These are phyloP conservation scores for Talaromyces ruber DNA, from an alignment of 495 filamentous ascomycete species.

Conservation along the genomic window DNA sequence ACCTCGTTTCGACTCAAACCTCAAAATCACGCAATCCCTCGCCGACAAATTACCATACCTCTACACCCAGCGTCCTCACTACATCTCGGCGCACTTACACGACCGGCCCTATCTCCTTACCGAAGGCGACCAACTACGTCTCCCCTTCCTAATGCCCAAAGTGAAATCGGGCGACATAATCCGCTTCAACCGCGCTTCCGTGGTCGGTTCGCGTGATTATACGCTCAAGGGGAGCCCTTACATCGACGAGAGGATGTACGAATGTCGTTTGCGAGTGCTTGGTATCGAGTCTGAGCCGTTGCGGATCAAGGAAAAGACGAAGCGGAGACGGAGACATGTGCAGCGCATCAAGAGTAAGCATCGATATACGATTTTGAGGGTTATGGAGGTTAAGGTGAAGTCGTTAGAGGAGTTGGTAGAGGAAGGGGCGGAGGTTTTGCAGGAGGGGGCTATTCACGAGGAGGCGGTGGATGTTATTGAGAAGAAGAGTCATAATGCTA, in stretches of 20 bases:
- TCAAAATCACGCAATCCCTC: conserved; percentile 47
- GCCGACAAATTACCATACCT: conserved; percentile 68
- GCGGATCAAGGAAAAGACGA: conserved; percentile 85
- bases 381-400: conserved; percentile 71
- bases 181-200: conserved; percentile 72
- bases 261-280: conserved; percentile 77
- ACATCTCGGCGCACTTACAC: conserved; percentile 82
- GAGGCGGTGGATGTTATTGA: conserved; percentile 1
- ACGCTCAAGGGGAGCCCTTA: conserved; percentile 72
- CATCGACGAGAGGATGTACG: conserved; percentile 73
- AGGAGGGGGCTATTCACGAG: conserved; percentile 12
- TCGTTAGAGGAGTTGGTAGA: conserved; percentile 46
- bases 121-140: conserved; percentile 71
- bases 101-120: conserved; percentile 85
- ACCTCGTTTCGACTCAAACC: conserved; percentile 26
- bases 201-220: conserved; percentile 80
- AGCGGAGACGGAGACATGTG: conserved; percentile 69
- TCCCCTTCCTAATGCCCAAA: conserved; percentile 88
- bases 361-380: conserved; percentile 72
- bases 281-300: conserved; percentile 84
- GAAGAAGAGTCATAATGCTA: neutral
- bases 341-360: conserved; percentile 78
- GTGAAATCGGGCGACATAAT: conserved; percentile 76
- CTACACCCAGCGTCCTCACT: conserved; percentile 69
- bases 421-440: conserved; percentile 33